Evolutionary conservation across 2,329 filamentous ascomycete species (phyloP).

Genomic region (Byssochlamys sp.): DNA sequence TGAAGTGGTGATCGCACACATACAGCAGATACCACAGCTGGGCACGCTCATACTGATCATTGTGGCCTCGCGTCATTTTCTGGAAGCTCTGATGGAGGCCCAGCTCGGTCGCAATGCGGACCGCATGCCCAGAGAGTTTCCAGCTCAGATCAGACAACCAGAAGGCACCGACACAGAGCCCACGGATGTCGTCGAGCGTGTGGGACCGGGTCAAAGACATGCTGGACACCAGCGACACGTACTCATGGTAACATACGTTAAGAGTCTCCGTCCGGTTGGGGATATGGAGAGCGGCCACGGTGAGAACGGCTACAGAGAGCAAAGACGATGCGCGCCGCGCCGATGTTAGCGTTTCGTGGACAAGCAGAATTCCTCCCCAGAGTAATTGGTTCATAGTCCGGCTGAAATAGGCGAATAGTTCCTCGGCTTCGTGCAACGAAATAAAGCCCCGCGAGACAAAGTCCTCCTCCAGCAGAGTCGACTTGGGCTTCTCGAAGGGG

Average conservation of each 20-base stretch:
- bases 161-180: slow-evolving; percentile 52
- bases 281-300: slow-evolving; percentile 51
- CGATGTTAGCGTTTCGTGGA: slow-evolving; percentile 42
- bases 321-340: slow-evolving; percentile 48
- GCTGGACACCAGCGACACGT: slow-evolving; percentile 46
- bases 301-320: slow-evolving; percentile 47
- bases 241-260: slow-evolving; percentile 48
- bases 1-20: slow-evolving; percentile 58
- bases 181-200: slow-evolving; percentile 49
- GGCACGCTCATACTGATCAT: slow-evolving; percentile 45
- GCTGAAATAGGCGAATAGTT: slow-evolving; percentile 44
- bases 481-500: slow-evolving; percentile 26
- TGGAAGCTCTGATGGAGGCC: slow-evolving; percentile 47
- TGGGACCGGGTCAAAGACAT: slow-evolving; percentile 52
- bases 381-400: slow-evolving; percentile 43
- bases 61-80: slow-evolving; percentile 40
- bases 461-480: slow-evolving; percentile 36
- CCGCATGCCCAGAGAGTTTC: slow-evolving; percentile 52
- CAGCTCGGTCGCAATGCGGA: slow-evolving; percentile 50
- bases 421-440: slow-evolving; percentile 41
- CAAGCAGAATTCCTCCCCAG: slow-evolving; percentile 44
- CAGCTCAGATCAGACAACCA: slow-evolving; percentile 56
- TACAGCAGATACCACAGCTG: slow-evolving; percentile 56
- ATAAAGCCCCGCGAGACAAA: slow-evolving; percentile 44
- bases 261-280: slow-evolving; percentile 46